Percentiles rank a stretch among this genome's conserved stretches.
Conservation (phyloP, 202 grass and related monocot genomes). For the Alloteropsis angusta region DNA sequence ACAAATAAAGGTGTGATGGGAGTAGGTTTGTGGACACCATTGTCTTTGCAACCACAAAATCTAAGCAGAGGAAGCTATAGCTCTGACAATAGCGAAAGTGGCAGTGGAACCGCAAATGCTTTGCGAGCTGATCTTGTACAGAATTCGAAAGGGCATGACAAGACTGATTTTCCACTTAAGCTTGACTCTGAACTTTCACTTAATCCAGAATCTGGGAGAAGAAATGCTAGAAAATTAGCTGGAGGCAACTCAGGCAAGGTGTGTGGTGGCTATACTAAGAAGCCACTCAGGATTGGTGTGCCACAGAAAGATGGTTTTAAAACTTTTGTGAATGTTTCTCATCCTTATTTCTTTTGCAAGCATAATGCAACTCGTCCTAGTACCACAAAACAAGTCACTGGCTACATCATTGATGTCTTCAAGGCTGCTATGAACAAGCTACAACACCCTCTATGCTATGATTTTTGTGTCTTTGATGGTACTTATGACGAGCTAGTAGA, state of each 20-base stretch:
- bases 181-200: background rate
- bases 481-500: slow-evolving; percentile 11
- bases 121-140: background rate
- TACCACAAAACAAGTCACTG: background rate
- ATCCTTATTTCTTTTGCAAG: background rate
- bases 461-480: background rate
- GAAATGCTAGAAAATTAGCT: background rate
- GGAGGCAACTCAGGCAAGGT: background rate
- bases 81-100: background rate
- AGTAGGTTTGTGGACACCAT: background rate
- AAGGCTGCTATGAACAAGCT: background rate
- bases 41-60: background rate
- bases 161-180: background rate
- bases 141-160: background rate
- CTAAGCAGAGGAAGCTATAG: background rate
- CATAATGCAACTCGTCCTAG: background rate
- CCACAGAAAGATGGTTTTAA: slow-evolving; percentile 16
- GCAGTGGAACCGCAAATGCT: background rate
- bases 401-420: slow-evolving; percentile 16
- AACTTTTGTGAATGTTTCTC: slow-evolving; percentile 1
- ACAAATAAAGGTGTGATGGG: background rate
- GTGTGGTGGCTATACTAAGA: background rate
- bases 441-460: background rate
- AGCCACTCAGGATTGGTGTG: slow-evolving; percentile 8
- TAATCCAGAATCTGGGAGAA: slow-evolving; percentile 7